Conservation (phyloP, 805 yeast genomes). For the Metschnikowia borealis region DNA sequence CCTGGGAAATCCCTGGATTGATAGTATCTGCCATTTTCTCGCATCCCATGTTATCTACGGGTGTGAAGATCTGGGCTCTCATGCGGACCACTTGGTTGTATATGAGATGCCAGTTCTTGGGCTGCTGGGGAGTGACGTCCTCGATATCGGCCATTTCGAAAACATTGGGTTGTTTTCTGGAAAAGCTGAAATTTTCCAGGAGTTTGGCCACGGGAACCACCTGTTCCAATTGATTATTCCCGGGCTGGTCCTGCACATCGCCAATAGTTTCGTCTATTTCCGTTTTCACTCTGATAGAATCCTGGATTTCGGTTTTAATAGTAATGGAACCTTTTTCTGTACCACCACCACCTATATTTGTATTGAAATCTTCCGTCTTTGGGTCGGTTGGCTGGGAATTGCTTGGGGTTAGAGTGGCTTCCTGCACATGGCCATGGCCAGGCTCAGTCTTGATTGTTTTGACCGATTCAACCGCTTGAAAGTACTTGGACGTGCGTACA, state of each 20-base stretch:
- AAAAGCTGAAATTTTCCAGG: constrained; percentile 3
- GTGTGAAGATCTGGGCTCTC: constrained; percentile 66
- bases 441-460: not conserved
- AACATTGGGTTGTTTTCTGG: constrained; percentile 9
- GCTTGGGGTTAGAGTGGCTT: too few relatives aligned
- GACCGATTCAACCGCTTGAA: too few relatives aligned
- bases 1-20: constrained; percentile 27
- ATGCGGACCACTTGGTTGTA: constrained; percentile 60
- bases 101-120: constrained; percentile 47
- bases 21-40: constrained; percentile 51
- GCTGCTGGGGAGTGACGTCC: constrained; percentile 11
- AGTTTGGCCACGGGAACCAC: not conserved
- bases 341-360: too few relatives aligned
- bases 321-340: too few relatives aligned
- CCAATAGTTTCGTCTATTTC: too few relatives aligned
- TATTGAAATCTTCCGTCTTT: too few relatives aligned
- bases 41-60: constrained; percentile 89
- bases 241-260: not conserved
- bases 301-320: too few relatives aligned
- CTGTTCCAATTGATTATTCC: not conserved
- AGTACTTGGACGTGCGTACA: not conserved
- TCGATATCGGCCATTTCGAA: constrained; percentile 8
- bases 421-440: too few relatives aligned
- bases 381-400: too few relatives aligned
- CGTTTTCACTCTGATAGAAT: not conserved